Conservation (phyloP, 305 asterid species). For the Solanum hybrid region DNA sequence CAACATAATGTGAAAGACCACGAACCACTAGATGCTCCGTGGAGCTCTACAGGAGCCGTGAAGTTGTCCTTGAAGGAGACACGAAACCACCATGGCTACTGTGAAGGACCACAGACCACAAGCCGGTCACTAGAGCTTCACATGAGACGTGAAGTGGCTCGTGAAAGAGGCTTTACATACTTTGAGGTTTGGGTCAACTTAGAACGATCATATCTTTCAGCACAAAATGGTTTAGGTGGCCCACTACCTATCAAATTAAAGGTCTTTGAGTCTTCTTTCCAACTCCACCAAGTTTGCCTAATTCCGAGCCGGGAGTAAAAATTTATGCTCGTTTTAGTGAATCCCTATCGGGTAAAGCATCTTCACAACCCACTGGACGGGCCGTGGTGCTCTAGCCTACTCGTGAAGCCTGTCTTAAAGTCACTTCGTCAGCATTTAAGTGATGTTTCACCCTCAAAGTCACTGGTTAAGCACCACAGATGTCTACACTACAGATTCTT, state of each 20-base stretch:
- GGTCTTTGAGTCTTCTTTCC: not conserved
- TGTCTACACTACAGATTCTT: too few relatives aligned
- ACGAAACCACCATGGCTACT: not conserved
- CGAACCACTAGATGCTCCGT: not conserved
- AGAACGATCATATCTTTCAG: too few relatives aligned
- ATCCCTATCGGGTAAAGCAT: too few relatives aligned
- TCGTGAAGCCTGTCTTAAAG: not conserved
- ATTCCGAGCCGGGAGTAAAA: too few relatives aligned
- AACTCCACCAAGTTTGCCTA: not conserved
- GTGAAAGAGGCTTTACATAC: not conserved
- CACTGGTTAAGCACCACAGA: too few relatives aligned
- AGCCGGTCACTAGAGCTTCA: not conserved
- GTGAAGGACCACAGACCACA: not conserved
- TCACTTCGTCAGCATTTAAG: too few relatives aligned
- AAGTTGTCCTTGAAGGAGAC: not conserved
- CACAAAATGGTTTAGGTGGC: not conserved
- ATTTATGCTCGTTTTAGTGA: too few relatives aligned
- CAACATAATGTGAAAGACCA: not conserved
- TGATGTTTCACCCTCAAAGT: too few relatives aligned
- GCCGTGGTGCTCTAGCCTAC: not conserved
- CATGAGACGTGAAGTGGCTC: not conserved
- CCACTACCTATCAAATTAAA: not conserved
- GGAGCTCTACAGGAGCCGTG: not conserved
- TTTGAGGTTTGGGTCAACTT: not conserved
- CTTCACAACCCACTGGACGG: too few relatives aligned